Base-by-base conservation (phyloP, 2,329 filamentous ascomycete species). In the Pseudogymnoascus sp. region DNA sequence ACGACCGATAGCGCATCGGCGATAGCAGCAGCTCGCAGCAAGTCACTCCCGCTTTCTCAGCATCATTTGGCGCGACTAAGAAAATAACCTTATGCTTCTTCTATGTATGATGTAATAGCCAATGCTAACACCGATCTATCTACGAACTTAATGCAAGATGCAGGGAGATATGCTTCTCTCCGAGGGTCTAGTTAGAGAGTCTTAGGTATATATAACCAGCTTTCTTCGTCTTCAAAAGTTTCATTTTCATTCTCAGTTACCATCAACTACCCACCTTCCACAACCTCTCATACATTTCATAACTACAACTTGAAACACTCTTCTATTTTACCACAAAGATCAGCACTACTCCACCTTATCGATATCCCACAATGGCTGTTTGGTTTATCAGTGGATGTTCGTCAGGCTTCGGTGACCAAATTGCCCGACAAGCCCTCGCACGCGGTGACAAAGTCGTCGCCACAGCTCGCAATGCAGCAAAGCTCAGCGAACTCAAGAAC, bases 331-430 rank as follows among this genome's bases (percentile, higher is more conserved):
- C n/a, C 18, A 14, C 14, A 54, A 54, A 30, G 2, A 16, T 12
- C 14, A 47, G 18, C 20, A 11, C 14, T 16, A 7, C 22, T 25
- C 11, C 3, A 28, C 7, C 20, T 16, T 8, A 28, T n/a, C 9
- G 9, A 33, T 30, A 14, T 50, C 25, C 33, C 12, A 33, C 12
- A 30, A 54, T 54, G 43, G 8, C 43, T 28, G 74, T 79, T 11
- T 81, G 78, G 77, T 74, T 81, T 67, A 78, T 81, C 64, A 81
- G 76, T 7, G 79, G 78, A n/a, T 74, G 74, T 2, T 77, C 75
- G 36, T 74, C 70, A 11, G 79, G 79, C 58, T 74, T 82, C 63
- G 79, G 80, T 37, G 72, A 76, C 39, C 70, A 72, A 62, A 71
- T 81, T 3, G 73, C 74, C 33, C 73, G 78, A 14, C 71, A 74